A percentile compares a stretch with the other conserved stretches of the same genome.
These are phyloP conservation scores for button mushroom (Agaricus bisporus) DNA, from an alignment of 768 basidiomycete species.

Conservation along the genomic window DNA sequence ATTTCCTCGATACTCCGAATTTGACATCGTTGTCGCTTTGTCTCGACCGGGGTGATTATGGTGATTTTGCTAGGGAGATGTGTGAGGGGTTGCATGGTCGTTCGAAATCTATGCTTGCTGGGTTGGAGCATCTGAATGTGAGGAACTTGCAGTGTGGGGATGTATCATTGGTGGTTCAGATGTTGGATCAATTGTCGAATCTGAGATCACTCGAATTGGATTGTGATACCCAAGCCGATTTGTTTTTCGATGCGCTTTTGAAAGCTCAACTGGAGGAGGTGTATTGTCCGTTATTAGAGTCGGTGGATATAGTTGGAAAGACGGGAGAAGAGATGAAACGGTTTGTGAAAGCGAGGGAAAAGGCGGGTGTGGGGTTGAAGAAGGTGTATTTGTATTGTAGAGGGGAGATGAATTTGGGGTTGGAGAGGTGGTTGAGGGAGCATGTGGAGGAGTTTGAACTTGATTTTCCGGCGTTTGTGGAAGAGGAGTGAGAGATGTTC, in stretches of 20 bases:
- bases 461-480: conserved; percentile 49
- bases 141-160: conserved; percentile 38
- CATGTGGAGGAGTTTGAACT: conserved; percentile 47
- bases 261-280: conserved; percentile 9
- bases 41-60: conserved; percentile 50
- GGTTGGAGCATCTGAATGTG: conserved; percentile 48
- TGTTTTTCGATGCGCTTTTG: conserved; percentile 22
- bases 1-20: conserved; percentile 33
- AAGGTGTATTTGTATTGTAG: conserved; percentile 40
- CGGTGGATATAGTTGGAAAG: conserved; percentile 40
- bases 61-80: conserved; percentile 40
- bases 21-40: conserved; percentile 44
- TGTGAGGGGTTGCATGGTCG: conserved; percentile 30
- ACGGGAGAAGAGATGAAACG: conserved; percentile 32
- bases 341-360: conserved; percentile 38
- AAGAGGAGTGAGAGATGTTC: conserved; percentile 12
- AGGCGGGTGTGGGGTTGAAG: conserved; percentile 39
- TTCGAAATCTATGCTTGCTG: conserved; percentile 38
- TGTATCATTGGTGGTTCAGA: conserved; percentile 22
- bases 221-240: conserved; percentile 21
- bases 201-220: conserved; percentile 37
- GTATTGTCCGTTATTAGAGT: conserved; percentile 47
- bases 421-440: conserved; percentile 45
- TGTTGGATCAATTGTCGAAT: conserved; percentile 43
- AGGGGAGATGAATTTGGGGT: conserved; percentile 32